Base-by-base conservation (phyloP, 2,329 filamentous ascomycete genomes). In the Colletotrichum magnum region DNA sequence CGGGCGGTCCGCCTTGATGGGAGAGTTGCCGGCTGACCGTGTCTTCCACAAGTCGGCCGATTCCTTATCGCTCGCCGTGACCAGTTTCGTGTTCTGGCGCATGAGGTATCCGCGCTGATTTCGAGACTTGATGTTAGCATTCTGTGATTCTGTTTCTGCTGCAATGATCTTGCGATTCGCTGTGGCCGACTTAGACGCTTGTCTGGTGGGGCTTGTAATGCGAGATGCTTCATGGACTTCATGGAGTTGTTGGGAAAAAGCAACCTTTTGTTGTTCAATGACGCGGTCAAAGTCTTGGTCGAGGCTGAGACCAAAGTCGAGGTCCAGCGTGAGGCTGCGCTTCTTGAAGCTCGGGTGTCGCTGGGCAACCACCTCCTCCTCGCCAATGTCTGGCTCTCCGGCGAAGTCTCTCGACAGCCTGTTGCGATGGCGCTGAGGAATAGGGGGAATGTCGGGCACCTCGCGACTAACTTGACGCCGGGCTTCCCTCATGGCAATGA, bases 41-140 rank as follows among this genome's bases (percentile, higher is more conserved):
- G 86, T 85, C 26, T 85, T 79, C 79, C 84, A 80, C 72, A 81
- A 72, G 80, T 90, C 77, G 79, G 92, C 84, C 39, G 85, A 82
- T 71, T 92, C 86, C 73, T 92, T 92, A 79, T 94, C 92, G 78
- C 92, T 97, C n/a, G 96, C 96, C 58, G 97, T 90, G 58, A 99
- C 94, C 62, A 99, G 89, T 81, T 98, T 98, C 4, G 95, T 98
- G 82, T 98, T 99, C 76, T 99, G 95, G 76, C 96, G 91, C 95
- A 98, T 99, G 53, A 98, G 87, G 78, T 99, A 99, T 65, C 96
- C 96, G 85, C 97, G 95, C 95, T 98, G 93, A 90, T 86, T 87
- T 74, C 81, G 85, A 75, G 83, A 76, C 77, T 80, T 86, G 76
- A 84, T 77, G 87, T 94, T 90, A 94, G 92, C 87, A 89, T 86